Conservation (phyloP, 495 filamentous ascomycete species). For the Extremus antarcticus region DNA sequence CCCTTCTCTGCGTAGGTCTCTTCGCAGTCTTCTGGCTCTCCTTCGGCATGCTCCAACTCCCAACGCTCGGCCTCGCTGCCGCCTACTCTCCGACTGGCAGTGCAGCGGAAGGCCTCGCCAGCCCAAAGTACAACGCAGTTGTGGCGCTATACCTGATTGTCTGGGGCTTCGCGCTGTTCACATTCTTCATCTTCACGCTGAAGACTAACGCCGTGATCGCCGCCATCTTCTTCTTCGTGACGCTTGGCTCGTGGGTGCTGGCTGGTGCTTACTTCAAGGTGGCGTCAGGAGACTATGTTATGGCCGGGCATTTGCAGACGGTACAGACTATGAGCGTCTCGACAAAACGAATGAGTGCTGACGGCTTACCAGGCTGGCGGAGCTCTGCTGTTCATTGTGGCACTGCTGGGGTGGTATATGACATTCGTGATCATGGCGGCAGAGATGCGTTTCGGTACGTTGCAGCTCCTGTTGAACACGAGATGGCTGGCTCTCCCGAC, state of each 20-base stretch:
- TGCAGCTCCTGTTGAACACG: neutral
- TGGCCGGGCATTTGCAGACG: conserved; percentile 38
- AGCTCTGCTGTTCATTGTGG: conserved; percentile 39
- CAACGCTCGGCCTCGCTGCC: conserved; percentile 38
- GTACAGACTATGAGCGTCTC: neutral
- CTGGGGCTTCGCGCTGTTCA: conserved; percentile 47
- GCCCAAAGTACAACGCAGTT: conserved; percentile 38
- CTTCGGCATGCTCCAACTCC: conserved; percentile 43
- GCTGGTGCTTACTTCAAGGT: conserved; percentile 43
- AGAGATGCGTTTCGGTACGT: conserved; percentile 41
- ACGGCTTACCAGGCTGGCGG: conserved; percentile 30
- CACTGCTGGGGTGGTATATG: conserved; percentile 44
- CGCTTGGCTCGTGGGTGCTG: conserved; percentile 37
- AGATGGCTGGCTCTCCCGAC: neutral
- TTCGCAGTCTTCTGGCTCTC: conserved; percentile 48
- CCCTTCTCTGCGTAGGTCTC: conserved; percentile 15
- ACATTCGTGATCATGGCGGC: conserved; percentile 39
- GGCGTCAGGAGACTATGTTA: conserved; percentile 33
- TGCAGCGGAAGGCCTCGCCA: conserved; percentile 35
- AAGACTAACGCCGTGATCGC: conserved; percentile 46
- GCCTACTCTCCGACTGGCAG: conserved; percentile 35
- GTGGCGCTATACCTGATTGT: conserved; percentile 39
- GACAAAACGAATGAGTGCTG: neutral
- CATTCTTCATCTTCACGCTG: conserved; percentile 44
- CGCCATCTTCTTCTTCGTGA: conserved; percentile 41